Base-by-base conservation (phyloP, 805 yeast species). In the Cyberlindnera veronae region DNA sequence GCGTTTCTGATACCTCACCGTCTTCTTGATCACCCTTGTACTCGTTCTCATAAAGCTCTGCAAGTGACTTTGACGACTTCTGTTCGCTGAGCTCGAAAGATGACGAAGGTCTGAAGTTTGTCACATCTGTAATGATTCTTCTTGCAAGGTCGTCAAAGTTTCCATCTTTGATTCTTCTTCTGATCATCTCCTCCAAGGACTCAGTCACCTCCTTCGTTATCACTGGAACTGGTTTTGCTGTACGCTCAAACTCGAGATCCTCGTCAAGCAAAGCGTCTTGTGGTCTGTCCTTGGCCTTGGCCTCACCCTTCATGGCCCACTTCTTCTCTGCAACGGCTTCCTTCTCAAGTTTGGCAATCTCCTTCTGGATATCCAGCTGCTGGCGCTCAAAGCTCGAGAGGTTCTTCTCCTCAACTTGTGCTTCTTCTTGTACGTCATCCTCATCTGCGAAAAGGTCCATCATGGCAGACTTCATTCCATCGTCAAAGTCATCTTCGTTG, bases 301-400 rank as follows among this genome's bases (percentile, higher is more conserved):
- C 89, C 64, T 93, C 99, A 64, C 99, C 99, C 54, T 81, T 84
- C 77, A 91, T 73, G 7, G 95, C 79, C 99, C 99, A 91, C 54
- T 79, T 80, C 67, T 93, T 91, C 42, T 84, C 91, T 4, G 90
- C 93, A 22, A 91, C 80, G 14, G 93, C 81, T 60, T 90, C 97
- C 32, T 79, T 77, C 64, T 91, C 99, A 36, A 90, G 69, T 51
- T 75, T 71, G 26, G 75, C 75, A 45, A 93, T 93, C 62, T 93
- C 95, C 26, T 74, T 71, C 54, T 81, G 85, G 19, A 93, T 69
- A 44, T 77, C 77, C 38, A 70, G 68, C 62, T 91, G 97, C 60
- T 88, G 95, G 51, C 76, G 82, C 62, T 91, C 95, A 58, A 78
- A 88, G 4, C 87, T 76, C 0, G 96, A 86, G 41, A 88, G 63